Conservation (phyloP, 2,329 filamentous ascomycete species). For the Furcasterigmium furcatum region DNA sequence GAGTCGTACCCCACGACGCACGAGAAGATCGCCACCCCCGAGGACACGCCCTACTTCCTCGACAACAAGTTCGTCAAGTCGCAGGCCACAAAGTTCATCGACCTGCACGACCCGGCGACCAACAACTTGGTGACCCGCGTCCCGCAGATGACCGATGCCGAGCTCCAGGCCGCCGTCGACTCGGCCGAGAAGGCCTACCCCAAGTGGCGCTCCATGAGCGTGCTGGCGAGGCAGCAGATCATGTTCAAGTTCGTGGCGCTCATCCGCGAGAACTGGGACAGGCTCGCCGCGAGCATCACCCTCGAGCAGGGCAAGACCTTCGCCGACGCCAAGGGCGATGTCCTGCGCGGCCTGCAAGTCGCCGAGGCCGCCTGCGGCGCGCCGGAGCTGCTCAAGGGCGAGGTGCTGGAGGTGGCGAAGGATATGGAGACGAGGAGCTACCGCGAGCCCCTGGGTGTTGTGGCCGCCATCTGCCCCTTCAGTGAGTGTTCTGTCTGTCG, state of each 20-base stretch:
- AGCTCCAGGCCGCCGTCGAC: constrained; percentile 72
- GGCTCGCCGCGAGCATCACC: constrained; percentile 79
- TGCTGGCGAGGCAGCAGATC: constrained; percentile 75
- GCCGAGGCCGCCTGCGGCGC: constrained; percentile 80
- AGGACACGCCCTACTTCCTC: constrained; percentile 77
- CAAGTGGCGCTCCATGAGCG: constrained; percentile 67
- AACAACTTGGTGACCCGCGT: constrained; percentile 83
- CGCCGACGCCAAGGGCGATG: constrained; percentile 77
- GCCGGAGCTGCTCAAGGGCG: constrained; percentile 77
- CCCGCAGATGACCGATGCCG: constrained; percentile 74
- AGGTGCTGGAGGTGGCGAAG: constrained; percentile 81
- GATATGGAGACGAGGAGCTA: constrained; percentile 88
- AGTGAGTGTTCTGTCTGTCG: constrained; percentile 47
- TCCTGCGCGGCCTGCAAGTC: constrained; percentile 78
- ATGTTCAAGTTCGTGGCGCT: constrained; percentile 83
- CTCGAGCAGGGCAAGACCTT: constrained; percentile 89
- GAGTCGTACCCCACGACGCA: constrained; percentile 68
- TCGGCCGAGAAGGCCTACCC: constrained; percentile 75
- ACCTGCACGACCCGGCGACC: constrained; percentile 78
- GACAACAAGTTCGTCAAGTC: constrained; percentile 72
- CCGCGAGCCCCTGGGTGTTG: constrained; percentile 76
- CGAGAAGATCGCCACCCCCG: constrained; percentile 63
- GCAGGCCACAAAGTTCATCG: constrained; percentile 68
- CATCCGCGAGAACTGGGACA: constrained; percentile 82
- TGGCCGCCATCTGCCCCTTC: constrained; percentile 83